Base-by-base conservation (phyloP, 2,329 filamentous ascomycete species). In the Fonsecaea multimorphosa region DNA sequence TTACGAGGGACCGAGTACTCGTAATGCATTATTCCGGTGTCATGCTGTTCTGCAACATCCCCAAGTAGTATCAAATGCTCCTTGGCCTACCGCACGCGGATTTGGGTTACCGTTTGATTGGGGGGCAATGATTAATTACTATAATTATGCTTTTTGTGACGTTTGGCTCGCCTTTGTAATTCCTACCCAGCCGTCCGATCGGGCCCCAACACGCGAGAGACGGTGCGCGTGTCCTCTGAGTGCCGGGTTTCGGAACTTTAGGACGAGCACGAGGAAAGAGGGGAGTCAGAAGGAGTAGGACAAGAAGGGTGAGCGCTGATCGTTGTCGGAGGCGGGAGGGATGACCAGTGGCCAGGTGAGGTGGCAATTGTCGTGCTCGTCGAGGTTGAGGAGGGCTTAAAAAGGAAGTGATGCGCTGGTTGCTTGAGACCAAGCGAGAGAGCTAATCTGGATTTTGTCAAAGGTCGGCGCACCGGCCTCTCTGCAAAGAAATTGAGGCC, bases 391-490 rank as follows among this genome's bases (percentile, higher is more conserved):
- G 31, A 49, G 54, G 32, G 36, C 53, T 29, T n/a, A 29, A 63
- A 52, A 14, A 36, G 54, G 53, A 36, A 58, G 36, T 58, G 56
- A 49, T 19, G 56, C 27, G 56, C 44, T 58, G 56, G 44, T 58
- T 31, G 29, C 14, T 31, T 58, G 19, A 29, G 27, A 46, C 56
- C 14, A 22, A 46, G 44, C 40, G 56, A 49, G 56, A n/a, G 14
- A 31, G n/a, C 40, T 60, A 44, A 9, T n/a, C 44, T 36, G 22
- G n/a, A 8, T 27, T 32, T 31, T 29, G 51, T n/a, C 27, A 54
- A 54, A 54, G 29, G 54, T 57, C 51, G 51, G 51, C 51, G 27
- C 44, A 49, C 5, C 51, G 27, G 51, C 51, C 51, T 54, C 58
- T 52, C 19, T 60, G 24, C 22, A 14, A 32, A 29, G 24, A 22